phyloP scores from a whole-genome alignment of 2,329 filamentous ascomycete genomes.

The Xylariaceae sp. region DNA sequence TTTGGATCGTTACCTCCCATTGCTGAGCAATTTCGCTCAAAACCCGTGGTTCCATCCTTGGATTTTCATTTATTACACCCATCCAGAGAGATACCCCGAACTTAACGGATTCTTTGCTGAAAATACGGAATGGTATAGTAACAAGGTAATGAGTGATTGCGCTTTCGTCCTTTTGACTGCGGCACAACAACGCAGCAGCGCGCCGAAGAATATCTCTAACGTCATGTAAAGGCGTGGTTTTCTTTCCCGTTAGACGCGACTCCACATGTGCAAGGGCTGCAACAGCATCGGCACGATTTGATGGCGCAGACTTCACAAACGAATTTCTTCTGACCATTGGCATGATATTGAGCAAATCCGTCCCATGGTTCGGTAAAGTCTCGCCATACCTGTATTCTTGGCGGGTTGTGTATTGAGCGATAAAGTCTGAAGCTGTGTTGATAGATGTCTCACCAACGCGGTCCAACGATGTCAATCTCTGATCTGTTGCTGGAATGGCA shows the following conservation, averaged over 20 bases:
- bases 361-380: conserved; percentile 70
- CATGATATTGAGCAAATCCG: conserved; percentile 68
- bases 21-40: conserved; percentile 86
- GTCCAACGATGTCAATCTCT: conserved; percentile 82
- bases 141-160: conserved; percentile 87
- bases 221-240: conserved; percentile 73
- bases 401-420: conserved; percentile 95
- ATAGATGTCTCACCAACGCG: conserved; percentile 74
- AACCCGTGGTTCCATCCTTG: conserved; percentile 83
- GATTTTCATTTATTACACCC: conserved; percentile 95
- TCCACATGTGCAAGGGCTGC: conserved; percentile 76
- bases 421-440: conserved; percentile 93
- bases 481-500: conserved; percentile 82
- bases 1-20: conserved; percentile 85
- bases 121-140: conserved; percentile 88
- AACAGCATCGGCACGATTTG: conserved; percentile 62
- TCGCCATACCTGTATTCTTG: conserved; percentile 95
- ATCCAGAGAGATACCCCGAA: conserved; percentile 95
- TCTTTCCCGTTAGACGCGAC: conserved; percentile 70
- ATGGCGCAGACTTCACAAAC: conserved; percentile 57
- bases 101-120: conserved; percentile 94
- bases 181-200: conserved; percentile 85
- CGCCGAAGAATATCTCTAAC: conserved; percentile 81
- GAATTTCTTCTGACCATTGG: conserved; percentile 59
- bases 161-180: conserved; percentile 74